A percentile compares a stretch with the other conserved stretches of the same genome.
Evolutionary conservation across 208 protist species (phyloP).

Genomic region (Trichomonas gallinae): DNA sequence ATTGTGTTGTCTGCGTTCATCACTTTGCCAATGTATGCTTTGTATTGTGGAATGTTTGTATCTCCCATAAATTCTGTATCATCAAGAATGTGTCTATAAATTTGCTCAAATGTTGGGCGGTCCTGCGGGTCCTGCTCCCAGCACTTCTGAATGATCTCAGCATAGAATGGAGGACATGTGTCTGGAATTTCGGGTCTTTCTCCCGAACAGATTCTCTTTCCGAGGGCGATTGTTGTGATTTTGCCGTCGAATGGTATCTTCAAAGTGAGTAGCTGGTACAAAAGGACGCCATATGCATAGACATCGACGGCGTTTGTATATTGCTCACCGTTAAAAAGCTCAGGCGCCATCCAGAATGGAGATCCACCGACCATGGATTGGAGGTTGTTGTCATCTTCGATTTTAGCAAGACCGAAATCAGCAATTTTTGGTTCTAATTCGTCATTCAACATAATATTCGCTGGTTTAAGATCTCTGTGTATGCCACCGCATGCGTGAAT

Average conservation of each 20-base stretch:
- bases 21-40: not conserved
- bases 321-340: not conserved
- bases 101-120: not conserved
- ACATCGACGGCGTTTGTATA: constrained; percentile 4
- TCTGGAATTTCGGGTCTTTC: not conserved
- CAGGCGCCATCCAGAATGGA: constrained; percentile 7
- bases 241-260: not conserved
- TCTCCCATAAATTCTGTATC: not conserved
- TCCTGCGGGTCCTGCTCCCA: not conserved
- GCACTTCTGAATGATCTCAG: not conserved
- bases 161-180: not conserved
- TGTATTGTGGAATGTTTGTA: not conserved
- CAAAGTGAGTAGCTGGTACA: not conserved
- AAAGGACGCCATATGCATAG: not conserved
- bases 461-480: not conserved
- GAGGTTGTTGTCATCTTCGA: not conserved
- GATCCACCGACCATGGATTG: not conserved
- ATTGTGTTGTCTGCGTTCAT: not conserved
- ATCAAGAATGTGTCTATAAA: not conserved
- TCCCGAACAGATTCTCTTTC: not conserved
- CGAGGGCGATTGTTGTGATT: not conserved
- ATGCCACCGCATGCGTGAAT: not conserved
- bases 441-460: not conserved
- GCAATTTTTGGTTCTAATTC: not conserved
- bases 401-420: not conserved